Evolutionary conservation across 2,329 filamentous ascomycete genomes (phyloP), one percentile per base, ranked within the genome.

Genomic region (Colletotrichum sp.): DNA sequence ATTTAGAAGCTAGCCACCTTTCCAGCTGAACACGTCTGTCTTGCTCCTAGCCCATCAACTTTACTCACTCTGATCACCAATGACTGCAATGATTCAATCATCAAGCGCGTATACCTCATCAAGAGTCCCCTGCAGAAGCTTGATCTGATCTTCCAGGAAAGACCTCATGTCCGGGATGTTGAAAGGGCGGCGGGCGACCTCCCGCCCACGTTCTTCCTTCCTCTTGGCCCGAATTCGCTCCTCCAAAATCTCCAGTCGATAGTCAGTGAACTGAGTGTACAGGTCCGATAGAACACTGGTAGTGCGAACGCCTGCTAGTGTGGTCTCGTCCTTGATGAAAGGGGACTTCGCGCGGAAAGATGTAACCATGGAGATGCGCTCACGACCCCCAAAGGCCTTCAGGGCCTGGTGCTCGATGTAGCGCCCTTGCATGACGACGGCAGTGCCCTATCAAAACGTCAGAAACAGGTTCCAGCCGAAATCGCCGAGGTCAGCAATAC

Each of bases 351-450:
- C 91, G 12, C 93, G 88, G 84, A 93, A 93, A 6, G 90, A 91
- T 0, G 92, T 94, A 67, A 94, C 91, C 84, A 92, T 92, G 59
- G 87, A 91, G 82, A 94, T 93, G 39, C 92, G 89, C 82, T 94
- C 92, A 28, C 88, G 87, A 6, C 87, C 86, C 21, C 91, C 91
- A 2, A 91, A 83, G 12, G 92, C 90, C 14, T 88, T 89, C 21
- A 93, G 86, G 2, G 92, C 93, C 75, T 91, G 88, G 81, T 94
- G 92, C 77, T 91, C 89, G 76, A 94, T 92, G 83, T 94, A 93
- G 26, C 92, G 87, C 18, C 92, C 93, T 81, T 94, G 92, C 57
- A 94, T 85, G n/a, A 59, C 24, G 14, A 28, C 55, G 0, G 55
- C 55, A 28, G 55, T 59, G 4, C 55, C 43, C 43, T 48, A 0